These are phyloP conservation scores for Phytophthora cryptogea DNA, from an alignment of 352 stramenopile genomes.

Conservation along the genomic window DNA sequence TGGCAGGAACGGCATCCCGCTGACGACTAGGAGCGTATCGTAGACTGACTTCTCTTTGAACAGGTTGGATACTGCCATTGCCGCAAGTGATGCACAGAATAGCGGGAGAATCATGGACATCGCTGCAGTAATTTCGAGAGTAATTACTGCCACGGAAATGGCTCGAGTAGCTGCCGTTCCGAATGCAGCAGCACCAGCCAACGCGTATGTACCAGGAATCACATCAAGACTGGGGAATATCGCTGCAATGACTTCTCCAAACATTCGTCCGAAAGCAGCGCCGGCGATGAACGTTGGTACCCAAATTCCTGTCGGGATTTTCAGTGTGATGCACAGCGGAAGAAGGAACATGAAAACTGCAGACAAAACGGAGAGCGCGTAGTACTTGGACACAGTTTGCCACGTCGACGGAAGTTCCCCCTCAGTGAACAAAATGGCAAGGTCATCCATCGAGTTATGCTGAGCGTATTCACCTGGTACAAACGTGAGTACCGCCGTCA, in stretches of 20 bases:
- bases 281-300: constrained; percentile 87
- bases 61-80: constrained; percentile 67
- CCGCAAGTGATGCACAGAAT: constrained; percentile 71
- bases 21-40: constrained; percentile 78
- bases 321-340: constrained; percentile 82
- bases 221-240: constrained; percentile 29
- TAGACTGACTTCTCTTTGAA: constrained; percentile 83
- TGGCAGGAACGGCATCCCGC: constrained; percentile 83
- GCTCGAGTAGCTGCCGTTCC: constrained; percentile 71
- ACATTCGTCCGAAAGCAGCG: constrained; percentile 77
- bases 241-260: constrained; percentile 60
- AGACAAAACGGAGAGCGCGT: constrained; percentile 55
- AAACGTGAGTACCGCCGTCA: constrained; percentile 72
- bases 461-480: constrained; percentile 71
- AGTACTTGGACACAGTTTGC: constrained; percentile 68
- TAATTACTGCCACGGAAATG: constrained; percentile 86
- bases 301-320: constrained; percentile 83
- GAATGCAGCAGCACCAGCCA: constrained; percentile 80
- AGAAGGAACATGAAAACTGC: constrained; percentile 65
- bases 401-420: constrained; percentile 50
- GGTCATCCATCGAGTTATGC: constrained; percentile 58
- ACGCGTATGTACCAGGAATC: constrained; percentile 74
- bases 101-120: constrained; percentile 85
- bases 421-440: constrained; percentile 67
- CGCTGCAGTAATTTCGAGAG: constrained; percentile 82